Conservation (phyloP, 495 filamentous ascomycete species). For the Chaetomium tenue region DNA sequence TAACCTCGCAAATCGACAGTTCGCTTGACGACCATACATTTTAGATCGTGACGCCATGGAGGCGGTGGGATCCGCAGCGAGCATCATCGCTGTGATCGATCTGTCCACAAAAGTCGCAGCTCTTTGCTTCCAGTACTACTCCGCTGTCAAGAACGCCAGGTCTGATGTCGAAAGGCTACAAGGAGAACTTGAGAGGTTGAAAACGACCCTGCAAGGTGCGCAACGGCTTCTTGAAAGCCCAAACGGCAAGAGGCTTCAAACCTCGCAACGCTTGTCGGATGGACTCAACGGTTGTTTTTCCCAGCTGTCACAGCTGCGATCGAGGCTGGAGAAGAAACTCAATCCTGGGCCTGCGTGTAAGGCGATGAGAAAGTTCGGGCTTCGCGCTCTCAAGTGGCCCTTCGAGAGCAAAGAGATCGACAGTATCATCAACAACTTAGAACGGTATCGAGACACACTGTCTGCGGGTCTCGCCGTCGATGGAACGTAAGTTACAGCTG, state of each 20-base stretch:
- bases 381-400: constrained; percentile 6
- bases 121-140: constrained; percentile 36
- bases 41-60: constrained; percentile 14
- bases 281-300: neutral
- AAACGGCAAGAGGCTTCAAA: constrained; percentile 3
- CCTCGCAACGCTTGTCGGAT: neutral
- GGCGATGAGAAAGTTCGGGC: neutral
- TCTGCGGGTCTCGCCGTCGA: neutral
- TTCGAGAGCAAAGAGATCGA: constrained; percentile 11
- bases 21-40: constrained; percentile 7
- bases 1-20: constrained; percentile 4
- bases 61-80: constrained; percentile 29
- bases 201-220: constrained; percentile 10
- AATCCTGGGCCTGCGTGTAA: neutral
- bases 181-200: constrained; percentile 31
- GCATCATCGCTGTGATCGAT: constrained; percentile 41
- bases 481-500: neutral
- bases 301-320: constrained; percentile 1
- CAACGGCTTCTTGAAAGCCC: constrained; percentile 12
- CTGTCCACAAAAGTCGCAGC: constrained; percentile 33
- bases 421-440: neutral
- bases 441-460: constrained; percentile 4
- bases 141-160: constrained; percentile 37
- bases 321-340: constrained; percentile 9
- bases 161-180: constrained; percentile 39